Evolutionary conservation across 768 basidiomycete species (phyloP).

Genomic region (Russula sp.): DNA sequence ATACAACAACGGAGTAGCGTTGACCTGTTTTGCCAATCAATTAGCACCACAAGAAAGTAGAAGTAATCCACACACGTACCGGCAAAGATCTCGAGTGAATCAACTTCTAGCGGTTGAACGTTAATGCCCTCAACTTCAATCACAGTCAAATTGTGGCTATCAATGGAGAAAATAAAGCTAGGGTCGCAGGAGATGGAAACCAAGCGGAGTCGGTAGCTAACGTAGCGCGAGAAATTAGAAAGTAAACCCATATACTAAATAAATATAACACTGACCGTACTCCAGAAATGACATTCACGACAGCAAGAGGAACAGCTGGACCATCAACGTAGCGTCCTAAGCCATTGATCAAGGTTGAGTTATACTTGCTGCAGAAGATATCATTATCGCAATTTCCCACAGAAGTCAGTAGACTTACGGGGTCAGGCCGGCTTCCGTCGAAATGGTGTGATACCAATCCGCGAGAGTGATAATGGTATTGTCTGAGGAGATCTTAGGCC

Average conservation of each 20-base stretch:
- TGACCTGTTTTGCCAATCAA: constrained; percentile 21
- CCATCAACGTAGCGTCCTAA: constrained; percentile 46
- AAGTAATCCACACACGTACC: constrained; percentile 23
- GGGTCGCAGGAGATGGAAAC: constrained; percentile 50
- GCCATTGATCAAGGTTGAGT: constrained; percentile 54
- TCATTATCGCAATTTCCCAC: not conserved
- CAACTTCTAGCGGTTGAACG: constrained; percentile 31
- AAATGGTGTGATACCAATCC: constrained; percentile 48
- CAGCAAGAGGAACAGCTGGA: constrained; percentile 41
- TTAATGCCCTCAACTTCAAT: constrained; percentile 35
- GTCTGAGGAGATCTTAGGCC: constrained; percentile 32
- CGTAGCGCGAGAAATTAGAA: constrained; percentile 16
- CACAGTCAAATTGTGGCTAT: constrained; percentile 33
- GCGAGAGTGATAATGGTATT: constrained; percentile 49
- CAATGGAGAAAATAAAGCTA: constrained; percentile 34
- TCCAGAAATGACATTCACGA: constrained; percentile 45
- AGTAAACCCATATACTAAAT: not conserved
- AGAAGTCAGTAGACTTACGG: not conserved
- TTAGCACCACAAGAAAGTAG: not conserved
- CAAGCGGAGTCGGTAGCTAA: constrained; percentile 55
- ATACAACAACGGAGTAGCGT: constrained; percentile 35
- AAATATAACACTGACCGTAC: constrained; percentile 23
- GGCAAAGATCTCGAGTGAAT: constrained; percentile 32
- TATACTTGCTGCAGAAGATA: constrained; percentile 26
- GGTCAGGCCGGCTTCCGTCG: constrained; percentile 35